Base-by-base conservation (phyloP, 2,329 filamentous ascomycete species). In the Trichophyton equinum region DNA sequence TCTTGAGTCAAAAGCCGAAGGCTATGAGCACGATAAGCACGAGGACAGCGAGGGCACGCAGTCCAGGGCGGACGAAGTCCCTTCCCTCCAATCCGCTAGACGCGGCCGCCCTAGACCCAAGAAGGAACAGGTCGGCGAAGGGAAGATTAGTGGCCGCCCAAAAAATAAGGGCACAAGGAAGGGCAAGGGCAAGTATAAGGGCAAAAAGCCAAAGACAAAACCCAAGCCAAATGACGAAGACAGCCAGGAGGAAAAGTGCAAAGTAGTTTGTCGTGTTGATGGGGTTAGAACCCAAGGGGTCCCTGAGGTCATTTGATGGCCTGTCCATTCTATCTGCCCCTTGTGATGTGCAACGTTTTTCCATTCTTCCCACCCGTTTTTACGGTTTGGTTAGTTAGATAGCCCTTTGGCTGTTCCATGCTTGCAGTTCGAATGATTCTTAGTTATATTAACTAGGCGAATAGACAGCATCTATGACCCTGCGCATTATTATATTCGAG, bases 31-130 rank as follows among this genome's bases (percentile, higher is more conserved):
- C 66, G 75, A 67, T 55, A 58, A 65, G 36, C 64, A 67, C 30
- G 70, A 72, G 0, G 72, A 75, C 36, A 51, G 66, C 7, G 65
- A 69, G 42, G 64, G 64, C 18, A 64, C 64, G 25, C 67, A 70
- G 47, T 63, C 65, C 49, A 9, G 13, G 7, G 27, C 20, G 3
- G 18, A 59, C 6, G 11, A 27, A 30, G 11, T 40, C 18, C 27
- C 25, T 30, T 5, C 40, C 33, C 46, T 33, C 25, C 18, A 33
- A n/a, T 4, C 42, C 15, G 8, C 30, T n/a, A 57, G 55, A 30
- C 30, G 18, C 20, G 38, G 30, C n/a, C 15, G 30, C n/a, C 15
- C 55, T n/a, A n/a, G 55, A 15, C 55, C 55, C 18, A 40, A 22
- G 33, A 40, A 40, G 30, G 25, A 33, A 30, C 49, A 53, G 4